Evolutionary conservation across 1,139 yeast species (phyloP), one percentile per base, ranked within the genome.

Genomic region (Suhomyces guaymorum): DNA sequence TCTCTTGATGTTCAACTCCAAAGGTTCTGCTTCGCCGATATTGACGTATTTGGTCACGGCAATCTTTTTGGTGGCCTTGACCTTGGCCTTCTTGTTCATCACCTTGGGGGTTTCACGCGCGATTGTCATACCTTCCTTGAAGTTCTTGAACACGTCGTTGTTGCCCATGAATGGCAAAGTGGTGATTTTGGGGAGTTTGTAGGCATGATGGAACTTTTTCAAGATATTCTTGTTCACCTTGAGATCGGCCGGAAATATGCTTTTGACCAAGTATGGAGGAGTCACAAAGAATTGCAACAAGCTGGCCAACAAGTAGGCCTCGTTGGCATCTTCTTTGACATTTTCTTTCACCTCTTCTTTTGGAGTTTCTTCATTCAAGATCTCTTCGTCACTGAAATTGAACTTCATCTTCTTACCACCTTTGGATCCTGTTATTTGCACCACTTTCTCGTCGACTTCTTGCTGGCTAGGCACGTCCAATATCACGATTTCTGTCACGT

Each of bases 281-380:
- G 97, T 89, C 11, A 89, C 78, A 51, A 87, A 87, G 53, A 68
- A 89, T 54, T 88, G 96, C 35, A 89, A 64, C 34, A 89, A 66
- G 2, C 82, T 70, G 1, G 95, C 94, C 29, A 87, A 68, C 12
- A 80, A 52, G 52, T 81, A 60, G 0, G 80, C 64, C 31, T 75
- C 66, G 24, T 68, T 38, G 10, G 33, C 17, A 9, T 32, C 33
- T 9, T 37, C 35, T n/a, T 46, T n/a, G n/a, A n/a, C n/a, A n/a
- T n/a, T 54, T 4, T 50, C 58, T 25, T 53, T 56, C 44, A 30
- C 49, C 43, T 36, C 35, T 7, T 18, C 40, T 13, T 38, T 43
- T 2, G 33, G 14, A 11, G 37, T 28, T 7, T 20, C 18, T 17
- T 39, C 26, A 4, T 29, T 33, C 7, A 39, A 30, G 15, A 42